Evolutionary conservation across 2,329 filamentous ascomycete genomes (phyloP), one percentile per base, ranked within the genome.

Genomic region (Septoria petroselini): DNA sequence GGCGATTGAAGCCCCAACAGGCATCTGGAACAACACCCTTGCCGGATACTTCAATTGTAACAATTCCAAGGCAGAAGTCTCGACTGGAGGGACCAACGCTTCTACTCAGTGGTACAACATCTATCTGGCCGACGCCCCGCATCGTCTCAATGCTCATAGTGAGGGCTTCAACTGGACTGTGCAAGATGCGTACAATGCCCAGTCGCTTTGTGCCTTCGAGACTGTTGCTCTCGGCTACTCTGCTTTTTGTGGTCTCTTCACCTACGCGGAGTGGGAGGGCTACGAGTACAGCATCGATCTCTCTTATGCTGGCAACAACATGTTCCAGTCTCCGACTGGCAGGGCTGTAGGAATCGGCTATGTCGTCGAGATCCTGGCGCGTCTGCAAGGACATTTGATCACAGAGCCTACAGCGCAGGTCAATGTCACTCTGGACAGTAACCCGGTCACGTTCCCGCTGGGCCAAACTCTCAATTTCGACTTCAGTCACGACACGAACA

Each of bases 161-260:
- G 57, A 62, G 6, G 65, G 55, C 21, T 69, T 68, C 62, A 78
- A 84, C 46, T 88, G 85, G 82, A 84, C 79, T 1, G 62, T 49
- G 3, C 67, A 74, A 2, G 83, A 86, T 60, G 78, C 78, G 0
- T 86, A 84, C 66, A 80, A 83, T 14, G 82, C 82, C 0, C 86
- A 90, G 66, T 82, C 75, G 2, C 75, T 90, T 64, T 91, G 86
- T 59, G 82, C 86, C 0, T 91, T 90, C 62, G 86, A 91, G 67
- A 88, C 84, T 0, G 78, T 88, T n/a, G 82, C 84, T 1, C 83
- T 85, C 52, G 86, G 86, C 17, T 90, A 82, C 71, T 87, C 83
- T 58, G 76, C 75, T 7, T 91, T 87, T 71, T 91, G 86, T 63
- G 73, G 81, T 18, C 75, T 91, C 3, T 91, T 90, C 65, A 88